These are phyloP conservation scores for Hypoxylon sp. DNA, from an alignment of 2,329 filamentous ascomycete genomes.

Conservation along the genomic window DNA sequence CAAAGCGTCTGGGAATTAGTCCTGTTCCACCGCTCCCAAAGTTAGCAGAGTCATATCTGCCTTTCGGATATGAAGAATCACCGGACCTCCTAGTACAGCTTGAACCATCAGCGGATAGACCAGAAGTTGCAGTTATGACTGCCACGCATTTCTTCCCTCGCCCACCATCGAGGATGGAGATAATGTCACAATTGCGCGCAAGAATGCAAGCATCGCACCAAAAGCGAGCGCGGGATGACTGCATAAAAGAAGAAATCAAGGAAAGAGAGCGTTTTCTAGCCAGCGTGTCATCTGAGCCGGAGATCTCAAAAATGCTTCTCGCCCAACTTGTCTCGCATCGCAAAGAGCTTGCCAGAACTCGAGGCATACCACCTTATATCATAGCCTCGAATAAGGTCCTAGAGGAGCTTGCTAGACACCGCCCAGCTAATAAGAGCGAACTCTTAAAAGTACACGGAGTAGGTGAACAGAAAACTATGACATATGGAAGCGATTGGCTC, in stretches of 20 bases:
- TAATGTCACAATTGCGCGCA: neutral
- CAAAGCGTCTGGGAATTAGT: slow-evolving; percentile 45
- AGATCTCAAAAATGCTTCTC: neutral
- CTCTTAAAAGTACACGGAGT: slow-evolving; percentile 17
- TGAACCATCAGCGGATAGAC: neutral
- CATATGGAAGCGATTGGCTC: slow-evolving; percentile 26
- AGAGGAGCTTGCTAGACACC: slow-evolving; percentile 3
- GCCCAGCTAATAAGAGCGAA: slow-evolving; percentile 12
- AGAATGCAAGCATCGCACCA: neutral
- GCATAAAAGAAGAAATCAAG: neutral
- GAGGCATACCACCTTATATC: neutral
- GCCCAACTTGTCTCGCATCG: neutral
- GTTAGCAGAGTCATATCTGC: slow-evolving; percentile 40
- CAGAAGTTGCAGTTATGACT: neutral
- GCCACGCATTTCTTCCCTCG: neutral
- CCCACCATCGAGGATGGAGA: neutral
- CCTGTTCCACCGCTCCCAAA: slow-evolving; percentile 44
- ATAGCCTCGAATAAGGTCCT: slow-evolving; percentile 19
- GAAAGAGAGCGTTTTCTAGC: neutral
- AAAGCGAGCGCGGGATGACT: neutral
- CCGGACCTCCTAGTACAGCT: neutral
- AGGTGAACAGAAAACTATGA: neutral
- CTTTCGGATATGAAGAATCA: slow-evolving; percentile 2
- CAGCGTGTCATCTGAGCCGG: neutral
- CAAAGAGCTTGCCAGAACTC: neutral